Evolutionary conservation across 306 rosid species (phyloP), one percentile per base, ranked within the genome.

Genomic region (Citrullus mucosospermus): DNA sequence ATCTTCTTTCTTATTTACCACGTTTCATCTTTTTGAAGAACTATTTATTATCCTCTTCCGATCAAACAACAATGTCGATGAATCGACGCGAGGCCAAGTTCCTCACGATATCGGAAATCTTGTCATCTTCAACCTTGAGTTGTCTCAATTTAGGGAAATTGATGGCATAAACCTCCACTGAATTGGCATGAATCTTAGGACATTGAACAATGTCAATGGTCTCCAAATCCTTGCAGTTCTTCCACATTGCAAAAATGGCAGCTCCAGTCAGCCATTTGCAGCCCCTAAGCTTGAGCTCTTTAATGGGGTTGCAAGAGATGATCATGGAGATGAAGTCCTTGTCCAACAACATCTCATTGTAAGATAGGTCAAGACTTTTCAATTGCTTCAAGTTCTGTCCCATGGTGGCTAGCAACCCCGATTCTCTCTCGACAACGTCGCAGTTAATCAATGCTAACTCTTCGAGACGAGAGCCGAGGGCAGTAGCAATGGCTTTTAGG

Each of bases 371-470:
- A 48, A 95, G 16, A 63, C 85, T 95, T 86, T 83, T 95, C 38
- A 95, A 81, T 25, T 76, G 57, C 86, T 84, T 89, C 78, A 92
- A 81, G 81, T 82, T 85, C 83, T 95, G 99, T 9, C 99, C 99
- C 74, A 95, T 69, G 3, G 93, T 82, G 36, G 96, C 90, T 80
- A 95, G 87, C 83, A 95, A 77, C 4, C 99, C 99, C 0, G 88
- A 82, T 44, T 91, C 97, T 82, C 96, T 88, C 60, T 88, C 99
- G 12, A 95, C 93, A 10, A 92, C 93, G 53, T 95, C 91, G 65
- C 99, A 92, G 22, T 92, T 95, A 57, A 95, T 85, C 28, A 95
- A 79, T 1, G 97, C 91, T 81, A 95, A 73, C 80, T 95, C 97
- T 62, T 91, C 84, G 43, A 95, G 96, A 61, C 84, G 84, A 1